Percentiles rank a stretch among this genome's conserved stretches.
Evolutionary conservation across 306 rosid species (phyloP).

Genomic region (Nissolia schottii): DNA sequence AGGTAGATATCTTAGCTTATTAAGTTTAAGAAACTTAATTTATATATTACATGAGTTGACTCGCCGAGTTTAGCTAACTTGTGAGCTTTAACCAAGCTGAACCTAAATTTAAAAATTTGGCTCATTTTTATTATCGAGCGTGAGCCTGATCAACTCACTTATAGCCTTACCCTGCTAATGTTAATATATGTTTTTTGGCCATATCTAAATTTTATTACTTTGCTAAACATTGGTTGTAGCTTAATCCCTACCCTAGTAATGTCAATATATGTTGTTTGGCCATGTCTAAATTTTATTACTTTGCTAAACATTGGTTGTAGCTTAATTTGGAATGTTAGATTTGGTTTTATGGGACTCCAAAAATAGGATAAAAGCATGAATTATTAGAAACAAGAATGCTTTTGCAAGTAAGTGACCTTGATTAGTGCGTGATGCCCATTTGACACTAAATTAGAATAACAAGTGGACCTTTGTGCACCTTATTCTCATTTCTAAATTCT

Average conservation of each 20-base stretch:
- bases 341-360: neutral
- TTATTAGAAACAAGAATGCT: conserved; percentile 6
- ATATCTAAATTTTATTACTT: neutral
- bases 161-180: neutral
- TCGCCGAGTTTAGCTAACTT: too few relatives aligned
- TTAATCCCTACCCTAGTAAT: neutral
- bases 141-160: too few relatives aligned
- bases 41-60: too few relatives aligned
- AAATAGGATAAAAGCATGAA: neutral
- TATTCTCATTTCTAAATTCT: conserved; percentile 10
- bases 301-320: neutral
- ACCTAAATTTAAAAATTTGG: too few relatives aligned
- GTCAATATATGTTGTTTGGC: too few relatives aligned
- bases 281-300: neutral
- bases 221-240: neutral
- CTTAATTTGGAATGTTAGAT: neutral
- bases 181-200: too few relatives aligned
- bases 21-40: too few relatives aligned
- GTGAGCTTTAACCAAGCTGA: too few relatives aligned
- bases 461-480: neutral
- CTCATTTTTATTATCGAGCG: too few relatives aligned
- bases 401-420: neutral
- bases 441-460: neutral
- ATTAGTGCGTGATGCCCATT: conserved; percentile 1
- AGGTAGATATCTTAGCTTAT: too few relatives aligned